Percentiles rank a stretch among this genome's conserved stretches.
Conservation (phyloP, 2,329 filamentous ascomycete genomes). For the Fusarium sp. region DNA sequence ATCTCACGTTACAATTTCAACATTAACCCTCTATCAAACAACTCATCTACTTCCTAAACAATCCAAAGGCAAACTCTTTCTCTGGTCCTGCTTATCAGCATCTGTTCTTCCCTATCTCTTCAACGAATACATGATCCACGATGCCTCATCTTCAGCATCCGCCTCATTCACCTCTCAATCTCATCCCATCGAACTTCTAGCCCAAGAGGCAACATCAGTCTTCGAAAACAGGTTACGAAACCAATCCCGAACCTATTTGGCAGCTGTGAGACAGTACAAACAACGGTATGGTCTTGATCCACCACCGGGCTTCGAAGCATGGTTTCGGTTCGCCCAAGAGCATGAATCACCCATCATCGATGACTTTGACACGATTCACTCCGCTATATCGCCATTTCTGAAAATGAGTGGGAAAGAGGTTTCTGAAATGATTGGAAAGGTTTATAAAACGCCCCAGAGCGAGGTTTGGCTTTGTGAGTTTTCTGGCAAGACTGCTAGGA, state of each 20-base stretch:
- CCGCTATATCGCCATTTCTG: constrained; percentile 56
- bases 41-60: constrained; percentile 49
- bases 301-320: constrained; percentile 59
- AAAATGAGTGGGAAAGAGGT: constrained; percentile 53
- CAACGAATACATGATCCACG: constrained; percentile 44
- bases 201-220: constrained; percentile 39
- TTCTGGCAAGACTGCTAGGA: constrained; percentile 40
- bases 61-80: constrained; percentile 33
- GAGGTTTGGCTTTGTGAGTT: constrained; percentile 56
- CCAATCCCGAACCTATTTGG: constrained; percentile 54
- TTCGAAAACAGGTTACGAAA: constrained; percentile 50
- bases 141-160: constrained; percentile 13
- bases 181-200: constrained; percentile 54
- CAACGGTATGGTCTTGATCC: constrained; percentile 57
- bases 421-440: constrained; percentile 42
- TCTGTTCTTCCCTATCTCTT: constrained; percentile 49
- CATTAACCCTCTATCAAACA: constrained; percentile 49
- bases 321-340: constrained; percentile 57
- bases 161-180: constrained; percentile 6
- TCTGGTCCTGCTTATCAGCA: constrained; percentile 50
- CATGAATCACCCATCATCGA: constrained; percentile 61
- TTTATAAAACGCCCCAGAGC: constrained; percentile 38
- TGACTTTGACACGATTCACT: constrained; percentile 59
- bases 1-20: constrained; percentile 44
- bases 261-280: constrained; percentile 56